phyloP scores from a whole-genome alignment of 1,139 yeast species.

The Geotrichum klebahnii region DNA sequence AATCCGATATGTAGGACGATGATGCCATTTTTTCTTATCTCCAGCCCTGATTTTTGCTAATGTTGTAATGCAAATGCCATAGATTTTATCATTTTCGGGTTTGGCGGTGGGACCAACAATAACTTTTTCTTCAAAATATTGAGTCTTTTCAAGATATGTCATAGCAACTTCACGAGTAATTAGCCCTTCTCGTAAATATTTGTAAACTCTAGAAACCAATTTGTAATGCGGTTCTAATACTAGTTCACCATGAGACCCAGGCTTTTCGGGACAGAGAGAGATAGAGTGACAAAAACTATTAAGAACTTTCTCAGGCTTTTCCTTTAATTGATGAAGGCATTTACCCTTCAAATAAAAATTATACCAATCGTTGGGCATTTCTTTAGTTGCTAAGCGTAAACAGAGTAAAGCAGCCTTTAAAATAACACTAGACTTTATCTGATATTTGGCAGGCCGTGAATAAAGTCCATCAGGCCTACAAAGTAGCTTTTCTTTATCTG shows the following conservation, averaged over 20 bases:
- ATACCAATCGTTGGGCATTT: constrained; percentile 55
- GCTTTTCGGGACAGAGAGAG: constrained; percentile 41
- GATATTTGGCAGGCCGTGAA: constrained; percentile 32
- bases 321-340: constrained; percentile 48
- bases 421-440: constrained; percentile 26
- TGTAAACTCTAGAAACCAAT: constrained; percentile 56
- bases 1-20: constrained; percentile 71
- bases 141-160: constrained; percentile 38
- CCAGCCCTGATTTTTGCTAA: constrained; percentile 45
- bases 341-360: constrained; percentile 58
- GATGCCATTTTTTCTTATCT: constrained; percentile 92
- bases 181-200: constrained; percentile 45
- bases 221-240: constrained; percentile 72
- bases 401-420: constrained; percentile 31
- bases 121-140: constrained; percentile 26
- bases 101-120: constrained; percentile 11
- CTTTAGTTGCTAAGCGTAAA: constrained; percentile 33
- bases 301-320: constrained; percentile 30
- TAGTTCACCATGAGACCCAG: constrained; percentile 44
- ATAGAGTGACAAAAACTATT: constrained; percentile 30
- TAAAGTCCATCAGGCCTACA: constrained; percentile 32
- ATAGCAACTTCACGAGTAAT: constrained; percentile 43
- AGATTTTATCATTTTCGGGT: constrained; percentile 26
- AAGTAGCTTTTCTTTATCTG: constrained; percentile 29
- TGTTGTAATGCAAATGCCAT: constrained; percentile 38